Base-by-base conservation (phyloP, 1,139 yeast species). In the Kodamaea plutei region DNA sequence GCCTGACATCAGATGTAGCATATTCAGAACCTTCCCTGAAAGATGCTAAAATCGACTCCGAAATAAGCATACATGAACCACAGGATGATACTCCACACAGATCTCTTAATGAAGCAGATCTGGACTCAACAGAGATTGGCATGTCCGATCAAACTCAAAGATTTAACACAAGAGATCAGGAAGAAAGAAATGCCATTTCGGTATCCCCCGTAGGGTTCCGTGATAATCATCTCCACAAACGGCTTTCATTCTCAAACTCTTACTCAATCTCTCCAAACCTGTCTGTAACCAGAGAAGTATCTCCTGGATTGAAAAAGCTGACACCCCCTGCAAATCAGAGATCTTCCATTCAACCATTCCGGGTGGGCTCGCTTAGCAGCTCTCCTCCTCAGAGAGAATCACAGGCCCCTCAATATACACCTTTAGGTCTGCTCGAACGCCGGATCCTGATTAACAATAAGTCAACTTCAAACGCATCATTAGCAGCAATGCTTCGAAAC, bases 311-410 rank as follows among this genome's bases (percentile, higher is more conserved):
- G 16, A 47, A 47, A 33, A 49, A 41, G 26, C 27, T 37, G 7
- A 37, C 49, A 4, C 45, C 54, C 6, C 52, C 57, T 12, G 40
- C 41, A 9, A 41, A 39, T n/a, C 48, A 35, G 17, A 43, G 70
- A 18, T 68, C 72, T 2, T 45, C 56, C 8, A 62, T 76, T 10
- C 81, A 76, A 38, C 77, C 82, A 2, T 79, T 79, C 48, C 76
- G 73, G 41, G 75, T 73, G 1, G 84, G 84, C 0, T 75, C 84
- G 0, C 67, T 77, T 11, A 70, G 77, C 15, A 66, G 61, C 33
- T 63, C 76, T 13, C 73, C 71, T 13, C 77, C 69, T 12, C 56
- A 52, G 8, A 21, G 35, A 8, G 42, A 45, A 5, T 42, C 52
- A 8, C 41, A 45, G 20, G 47, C 64, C 5, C 54, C 16, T 14